A percentile compares a stretch with the other conserved stretches of the same genome.
phyloP scores from a whole-genome alignment of 345 rosid species.

The Moringa oleifera region DNA sequence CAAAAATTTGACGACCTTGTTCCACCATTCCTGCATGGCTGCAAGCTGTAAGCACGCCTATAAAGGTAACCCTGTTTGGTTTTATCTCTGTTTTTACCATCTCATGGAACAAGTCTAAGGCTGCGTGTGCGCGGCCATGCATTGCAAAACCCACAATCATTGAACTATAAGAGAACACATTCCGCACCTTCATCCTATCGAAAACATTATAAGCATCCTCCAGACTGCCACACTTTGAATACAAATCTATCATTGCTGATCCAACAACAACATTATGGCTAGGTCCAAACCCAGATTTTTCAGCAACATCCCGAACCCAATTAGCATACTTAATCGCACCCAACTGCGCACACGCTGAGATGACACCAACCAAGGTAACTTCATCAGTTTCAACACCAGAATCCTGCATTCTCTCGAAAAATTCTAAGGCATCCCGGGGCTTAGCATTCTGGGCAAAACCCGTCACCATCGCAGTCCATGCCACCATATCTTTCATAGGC shows the following conservation, averaged over 20 bases:
- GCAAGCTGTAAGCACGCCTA: conserved; percentile 79
- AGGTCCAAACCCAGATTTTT: conserved; percentile 30
- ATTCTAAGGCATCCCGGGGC: conserved; percentile 61
- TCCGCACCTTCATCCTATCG: conserved; percentile 43
- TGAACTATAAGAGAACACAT: conserved; percentile 72
- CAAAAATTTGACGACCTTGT: conserved; percentile 52
- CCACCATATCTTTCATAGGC: conserved; percentile 55
- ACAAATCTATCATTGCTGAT: conserved; percentile 79
- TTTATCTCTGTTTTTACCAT: conserved; percentile 46
- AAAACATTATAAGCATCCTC: conserved; percentile 61
- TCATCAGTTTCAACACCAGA: conserved; percentile 45
- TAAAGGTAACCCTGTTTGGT: conserved; percentile 72
- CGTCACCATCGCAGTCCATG: conserved; percentile 75
- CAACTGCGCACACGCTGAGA: conserved; percentile 80
- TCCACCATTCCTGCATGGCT: conserved; percentile 60
- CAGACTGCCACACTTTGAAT: conserved; percentile 70
- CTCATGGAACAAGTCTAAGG: conserved; percentile 50
- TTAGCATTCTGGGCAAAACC: conserved; percentile 67
- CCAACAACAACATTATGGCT: conserved; percentile 50
- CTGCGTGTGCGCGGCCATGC: conserved; percentile 65
- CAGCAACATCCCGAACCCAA: conserved; percentile 39
- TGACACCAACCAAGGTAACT: conserved; percentile 50
- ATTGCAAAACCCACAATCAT: conserved; percentile 79
- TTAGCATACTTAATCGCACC: conserved; percentile 54
- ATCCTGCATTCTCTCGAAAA: conserved; percentile 56